These are phyloP conservation scores for Filobasidium floriforme DNA, from an alignment of 768 basidiomycete species.

Conservation along the genomic window DNA sequence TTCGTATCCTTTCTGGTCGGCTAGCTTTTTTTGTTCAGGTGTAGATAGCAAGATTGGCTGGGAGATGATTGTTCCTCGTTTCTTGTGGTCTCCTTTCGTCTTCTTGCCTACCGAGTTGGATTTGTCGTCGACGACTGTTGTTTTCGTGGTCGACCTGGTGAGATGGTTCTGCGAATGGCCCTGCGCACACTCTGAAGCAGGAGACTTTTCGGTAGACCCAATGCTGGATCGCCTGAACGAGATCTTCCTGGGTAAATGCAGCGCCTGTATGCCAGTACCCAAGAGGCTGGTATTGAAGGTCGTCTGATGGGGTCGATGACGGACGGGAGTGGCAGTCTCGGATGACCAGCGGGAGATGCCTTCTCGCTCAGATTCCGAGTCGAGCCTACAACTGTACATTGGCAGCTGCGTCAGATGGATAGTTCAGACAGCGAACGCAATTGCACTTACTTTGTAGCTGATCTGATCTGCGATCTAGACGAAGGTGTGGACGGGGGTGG, in stretches of 20 bases:
- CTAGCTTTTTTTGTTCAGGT: neutral
- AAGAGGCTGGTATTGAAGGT: neutral
- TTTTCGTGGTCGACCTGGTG: no score
- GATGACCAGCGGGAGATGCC: conserved; percentile 4
- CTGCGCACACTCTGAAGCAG: no score
- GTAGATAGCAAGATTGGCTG: neutral
- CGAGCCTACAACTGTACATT: neutral
- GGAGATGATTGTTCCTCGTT: neutral
- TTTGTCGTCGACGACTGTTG: no score
- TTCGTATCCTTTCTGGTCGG: neutral
- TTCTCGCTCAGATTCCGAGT: neutral
- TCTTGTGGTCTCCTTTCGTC: neutral
- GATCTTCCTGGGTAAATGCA: neutral
- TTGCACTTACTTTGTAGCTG: no score
- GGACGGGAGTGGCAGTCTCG: neutral
- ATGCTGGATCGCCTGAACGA: neutral
- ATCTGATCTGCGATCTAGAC: no score
- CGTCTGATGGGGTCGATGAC: no score
- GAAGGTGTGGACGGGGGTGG: no score
- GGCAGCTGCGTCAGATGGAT: neutral
- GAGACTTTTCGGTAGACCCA: neutral
- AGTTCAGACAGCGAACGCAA: neutral
- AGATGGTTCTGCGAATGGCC: no score
- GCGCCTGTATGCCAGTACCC: neutral
- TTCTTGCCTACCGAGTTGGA: neutral